Evolutionary conservation across 371 early-diverging fungal genomes (phyloP), one percentile per base, ranked within the genome.

Genomic region (Apophysomyces ossiformis): DNA sequence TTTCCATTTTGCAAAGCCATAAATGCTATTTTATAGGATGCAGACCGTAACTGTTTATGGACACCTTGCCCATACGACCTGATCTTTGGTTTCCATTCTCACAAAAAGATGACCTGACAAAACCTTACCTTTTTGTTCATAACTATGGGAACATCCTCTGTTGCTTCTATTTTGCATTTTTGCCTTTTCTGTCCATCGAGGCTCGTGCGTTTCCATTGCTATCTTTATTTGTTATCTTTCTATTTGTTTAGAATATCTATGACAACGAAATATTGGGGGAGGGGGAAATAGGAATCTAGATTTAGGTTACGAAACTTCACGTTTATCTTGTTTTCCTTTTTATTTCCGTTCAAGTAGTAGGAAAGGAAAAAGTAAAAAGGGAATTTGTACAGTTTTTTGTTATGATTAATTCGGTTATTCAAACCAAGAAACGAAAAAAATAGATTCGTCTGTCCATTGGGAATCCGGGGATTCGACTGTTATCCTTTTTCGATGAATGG

Each of bases 1-100:
- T 63, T n/a, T 65, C 69, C 37, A 63, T 62, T 50, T 50, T 21
- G 18, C 54, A 50, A 75, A 66, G 45, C 68, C 68, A 50, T 70
- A 60, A 50, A 69, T 57, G 37, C 62, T 67, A 36, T 62, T 62
- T 46, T 57, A 54, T 61, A 56, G 21, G 21, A 26, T 50, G 54
- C 54, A 50, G 54, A 50, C 21, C 18, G 21, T 50, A 50, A 21
- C 54, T 50, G 54, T 50, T 50, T 50, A 50, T 50, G 21, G 54
- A 50, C 9, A 50, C 35, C n/a, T 21, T 32, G 8, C 54, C 54
- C 16, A 41, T 13, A 50, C 9, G 21, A 50, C 16, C 9, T 18
- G 1, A 21, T 47, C 16, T 47, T 18, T 18, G 9, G 4, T 7
- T 18, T 18, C 21, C 8, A 18, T 50, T 50, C 18, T 50, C 21